A percentile compares a stretch with the other conserved stretches of the same genome.
These are phyloP conservation scores for Moesziomyces antarcticus DNA, from an alignment of 1,284 basidiomycete species.

Conservation along the genomic window DNA sequence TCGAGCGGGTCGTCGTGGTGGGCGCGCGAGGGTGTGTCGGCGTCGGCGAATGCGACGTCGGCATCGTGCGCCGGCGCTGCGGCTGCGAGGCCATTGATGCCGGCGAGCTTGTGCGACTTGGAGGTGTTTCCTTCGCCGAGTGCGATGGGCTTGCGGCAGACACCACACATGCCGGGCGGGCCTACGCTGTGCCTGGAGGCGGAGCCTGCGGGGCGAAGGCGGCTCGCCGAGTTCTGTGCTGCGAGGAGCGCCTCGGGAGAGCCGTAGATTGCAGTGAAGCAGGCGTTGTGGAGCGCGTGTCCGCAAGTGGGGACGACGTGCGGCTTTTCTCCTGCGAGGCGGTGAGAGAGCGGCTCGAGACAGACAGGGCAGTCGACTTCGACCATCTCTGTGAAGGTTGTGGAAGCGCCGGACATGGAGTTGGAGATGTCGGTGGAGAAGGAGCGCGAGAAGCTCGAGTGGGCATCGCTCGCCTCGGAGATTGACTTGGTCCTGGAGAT, in stretches of 20 bases:
- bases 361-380: constrained; percentile 90
- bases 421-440: constrained; percentile 35
- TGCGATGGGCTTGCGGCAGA: constrained; percentile 94
- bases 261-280: constrained; percentile 94
- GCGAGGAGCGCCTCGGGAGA: constrained; percentile 75
- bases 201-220: constrained; percentile 29
- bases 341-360: constrained; percentile 85
- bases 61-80: constrained; percentile 10
- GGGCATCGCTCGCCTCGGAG: constrained; percentile 28
- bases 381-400: constrained; percentile 75
- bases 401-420: constrained; percentile 52
- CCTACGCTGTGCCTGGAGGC: constrained; percentile 70
- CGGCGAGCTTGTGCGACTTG: constrained; percentile 66
- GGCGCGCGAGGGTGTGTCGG: constrained; percentile 19
- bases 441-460: constrained; percentile 24
- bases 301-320: constrained; percentile 96
- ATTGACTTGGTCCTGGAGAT: constrained; percentile 18
- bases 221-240: constrained; percentile 27
- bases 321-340: constrained; percentile 89
- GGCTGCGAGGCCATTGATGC: constrained; percentile 20
- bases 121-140: constrained; percentile 79
- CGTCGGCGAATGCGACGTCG: constrained; percentile 11
- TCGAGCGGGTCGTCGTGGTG: constrained; percentile 46
- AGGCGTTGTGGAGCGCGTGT: constrained; percentile 95
- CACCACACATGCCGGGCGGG: constrained; percentile 88